Percentiles rank a stretch among this genome's conserved stretches.
Conservation (phyloP, 768 basidiomycete species). For the Leccinum aurantiacum region DNA sequence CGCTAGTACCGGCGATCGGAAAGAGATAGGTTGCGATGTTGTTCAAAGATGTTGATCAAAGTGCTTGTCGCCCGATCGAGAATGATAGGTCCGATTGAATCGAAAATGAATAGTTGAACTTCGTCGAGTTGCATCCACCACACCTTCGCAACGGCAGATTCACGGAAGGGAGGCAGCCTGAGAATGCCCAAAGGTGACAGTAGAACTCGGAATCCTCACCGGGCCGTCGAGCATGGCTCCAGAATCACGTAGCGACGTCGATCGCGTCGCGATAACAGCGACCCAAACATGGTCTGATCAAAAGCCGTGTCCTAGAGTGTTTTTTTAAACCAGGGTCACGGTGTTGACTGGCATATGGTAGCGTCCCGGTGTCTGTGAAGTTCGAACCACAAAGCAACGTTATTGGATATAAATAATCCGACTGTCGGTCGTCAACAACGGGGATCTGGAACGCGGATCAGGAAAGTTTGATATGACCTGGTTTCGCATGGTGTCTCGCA, state of each 20-base stretch:
- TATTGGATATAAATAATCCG: background rate
- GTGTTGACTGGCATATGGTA: background rate
- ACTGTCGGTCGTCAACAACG: background rate
- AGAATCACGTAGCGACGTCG: background rate
- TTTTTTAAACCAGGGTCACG: background rate
- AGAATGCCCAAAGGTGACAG: background rate
- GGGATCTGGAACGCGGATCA: background rate
- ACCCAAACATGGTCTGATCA: background rate
- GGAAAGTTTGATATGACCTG: background rate
- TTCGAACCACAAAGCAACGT: slow-evolving; percentile 1
- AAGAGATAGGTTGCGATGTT: no score
- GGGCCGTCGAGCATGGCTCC: background rate
- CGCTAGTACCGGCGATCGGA: no score
- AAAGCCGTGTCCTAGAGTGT: background rate
- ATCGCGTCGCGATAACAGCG: background rate
- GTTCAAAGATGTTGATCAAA: no score
- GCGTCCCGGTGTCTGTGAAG: background rate
- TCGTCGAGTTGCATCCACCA: no score
- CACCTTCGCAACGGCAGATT: background rate
- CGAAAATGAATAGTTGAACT: no score
- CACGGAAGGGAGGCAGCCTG: background rate
- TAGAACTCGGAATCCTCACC: background rate
- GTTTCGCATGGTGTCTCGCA: background rate
- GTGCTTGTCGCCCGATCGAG: no score
- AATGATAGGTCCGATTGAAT: no score